Percentiles rank a stretch among this genome's conserved stretches.
Evolutionary conservation across 495 filamentous ascomycete genomes (phyloP).

Genomic region (Rusavskia elegans): DNA sequence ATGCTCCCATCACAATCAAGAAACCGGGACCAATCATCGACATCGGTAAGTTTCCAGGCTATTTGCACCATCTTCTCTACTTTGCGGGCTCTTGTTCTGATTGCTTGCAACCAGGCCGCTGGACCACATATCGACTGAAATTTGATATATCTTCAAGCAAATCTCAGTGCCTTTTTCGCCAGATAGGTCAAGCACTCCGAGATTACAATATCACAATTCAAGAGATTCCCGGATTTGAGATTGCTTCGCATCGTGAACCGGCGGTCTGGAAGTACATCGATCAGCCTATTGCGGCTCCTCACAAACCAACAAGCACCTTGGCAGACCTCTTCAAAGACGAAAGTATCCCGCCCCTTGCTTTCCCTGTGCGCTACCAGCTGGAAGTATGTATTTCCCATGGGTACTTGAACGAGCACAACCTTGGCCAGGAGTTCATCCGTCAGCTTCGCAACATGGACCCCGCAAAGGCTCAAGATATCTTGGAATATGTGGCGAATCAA

Average conservation of each 20-base stretch:
- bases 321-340: constrained; percentile 20
- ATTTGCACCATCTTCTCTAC: too few relatives aligned
- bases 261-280: constrained; percentile 46
- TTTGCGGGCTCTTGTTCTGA: too few relatives aligned
- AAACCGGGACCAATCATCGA: constrained; percentile 48
- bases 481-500: constrained; percentile 46
- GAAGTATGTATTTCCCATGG: constrained; percentile 79
- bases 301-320: constrained; percentile 2
- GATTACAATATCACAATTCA: constrained; percentile 58
- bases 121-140: constrained; percentile 49
- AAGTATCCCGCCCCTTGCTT: constrained; percentile 33
- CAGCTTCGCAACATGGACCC: constrained; percentile 37
- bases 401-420: constrained; percentile 62
- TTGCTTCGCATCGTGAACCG: constrained; percentile 12
- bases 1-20: constrained; percentile 34
- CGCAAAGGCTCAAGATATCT: constrained; percentile 30
- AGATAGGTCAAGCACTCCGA: constrained; percentile 36
- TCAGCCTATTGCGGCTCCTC: constrained; percentile 4
- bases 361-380: constrained; percentile 71
- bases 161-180: constrained; percentile 16
- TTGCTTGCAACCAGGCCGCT: constrained; percentile 25
- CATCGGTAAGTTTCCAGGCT: constrained; percentile 37
- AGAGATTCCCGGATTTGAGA: constrained; percentile 16
- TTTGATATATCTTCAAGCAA: constrained; percentile 21
- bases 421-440: constrained; percentile 47